Evolutionary conservation across 179 eudicot species (phyloP), one percentile per base, ranked within the genome.

Genomic region (Drosera spatulata): DNA sequence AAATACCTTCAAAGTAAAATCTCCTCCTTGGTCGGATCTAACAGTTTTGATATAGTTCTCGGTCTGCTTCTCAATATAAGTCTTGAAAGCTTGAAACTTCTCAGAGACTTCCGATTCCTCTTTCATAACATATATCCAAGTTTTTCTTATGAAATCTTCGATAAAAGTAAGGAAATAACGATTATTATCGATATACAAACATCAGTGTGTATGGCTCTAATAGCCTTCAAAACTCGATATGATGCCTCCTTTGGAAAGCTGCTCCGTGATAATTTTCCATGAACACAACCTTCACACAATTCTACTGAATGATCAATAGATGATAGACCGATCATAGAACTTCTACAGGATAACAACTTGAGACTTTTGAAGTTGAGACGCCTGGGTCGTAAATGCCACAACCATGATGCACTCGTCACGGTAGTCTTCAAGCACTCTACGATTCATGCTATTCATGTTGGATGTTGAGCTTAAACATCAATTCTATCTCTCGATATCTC

Each of bases 81-180:
- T n/a, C n/a, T n/a, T n/a, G n/a, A n/a, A n/a, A n/a, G n/a, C n/a
- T n/a, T n/a, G n/a, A n/a, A n/a, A n/a, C n/a, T n/a, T n/a, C n/a
- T n/a, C n/a, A n/a, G n/a, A n/a, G n/a, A n/a, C n/a, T n/a, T n/a
- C n/a, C n/a, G n/a, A n/a, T n/a, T n/a, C n/a, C n/a, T n/a, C n/a
- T n/a, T n/a, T n/a, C n/a, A n/a, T n/a, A n/a, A n/a, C n/a, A n/a
- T n/a, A n/a, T n/a, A 50, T 41, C 49, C 48, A 65, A 14, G 51
- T 65, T 57, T 51, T 65, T 50, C 61, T 56, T 7, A 15, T 65
- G 43, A 15, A 65, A 40, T 65, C 56, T 56, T 65, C 68, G 33
- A 65, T 65, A 58, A 65, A 65, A 47, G 62, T 38, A 65, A 65
- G 61, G 54, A 65, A 57, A 65, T 65, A 65, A 10, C 49, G 14